Evolutionary conservation across 345 rosid species (phyloP), one percentile per base, ranked within the genome.

Genomic region (Linum trigynum): DNA sequence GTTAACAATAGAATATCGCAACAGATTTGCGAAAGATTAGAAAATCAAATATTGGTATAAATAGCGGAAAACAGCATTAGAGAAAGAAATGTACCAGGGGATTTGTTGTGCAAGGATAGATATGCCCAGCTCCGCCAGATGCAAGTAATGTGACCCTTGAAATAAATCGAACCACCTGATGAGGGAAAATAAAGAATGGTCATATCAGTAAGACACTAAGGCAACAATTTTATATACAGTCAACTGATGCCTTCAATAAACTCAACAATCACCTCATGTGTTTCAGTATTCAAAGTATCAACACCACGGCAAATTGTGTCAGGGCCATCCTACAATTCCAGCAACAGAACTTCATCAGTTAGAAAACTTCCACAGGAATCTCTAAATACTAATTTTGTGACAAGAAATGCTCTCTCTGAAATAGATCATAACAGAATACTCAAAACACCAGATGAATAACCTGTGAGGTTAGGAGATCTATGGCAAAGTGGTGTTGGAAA

Each of bases 81-180:
- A 58, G 59, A 51, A 68, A 3, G 66, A 8, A 53, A 59, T 38
- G 12, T 84, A 94, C 99, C 84, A 43, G 84, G 66, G 99, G 97
- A 80, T 94, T 94, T 39, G 99, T 88, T 17, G 99, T 88, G 32
- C 88, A 84, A 12, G 96, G 97, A 67, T 94, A 94, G 73, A 94
- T 86, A 78, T 94, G 99, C 2, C 99, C 99, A 38, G 92, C 99
- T 62, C 97, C 97, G 63, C 99, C 99, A 38, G 99, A 94, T 64
- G 97, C 99, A 61, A 94, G 90, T 79, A 94, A 80, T 37, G 89
- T 94, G 80, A 88, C 92, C 85, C 88, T 90, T 1, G 99, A 88
- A 72, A 90, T 77, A 71, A 94, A 94, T 57, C 97, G 86, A 45
- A 83, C 82, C 63, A 86, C 96, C 98, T 90, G 77, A 62, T 70